Conservation (phyloP, 352 stramenopile genomes). For the Phytophthora ohioensis region DNA sequence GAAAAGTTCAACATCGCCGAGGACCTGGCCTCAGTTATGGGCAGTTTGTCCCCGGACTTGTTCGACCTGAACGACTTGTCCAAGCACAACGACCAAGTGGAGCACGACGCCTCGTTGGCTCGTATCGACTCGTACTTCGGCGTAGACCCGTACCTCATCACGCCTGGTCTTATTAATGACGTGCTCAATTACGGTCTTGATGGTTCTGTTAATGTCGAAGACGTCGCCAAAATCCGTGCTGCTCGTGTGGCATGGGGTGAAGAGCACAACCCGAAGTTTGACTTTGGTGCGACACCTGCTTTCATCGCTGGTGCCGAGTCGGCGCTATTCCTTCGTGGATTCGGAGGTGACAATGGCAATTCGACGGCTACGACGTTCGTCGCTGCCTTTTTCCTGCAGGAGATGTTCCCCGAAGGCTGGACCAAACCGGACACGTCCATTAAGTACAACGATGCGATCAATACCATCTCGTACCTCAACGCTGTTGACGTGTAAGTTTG, state of each 20-base stretch:
- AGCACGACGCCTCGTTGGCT: slow-evolving; percentile 35
- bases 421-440: slow-evolving; percentile 27
- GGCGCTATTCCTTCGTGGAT: slow-evolving; percentile 29
- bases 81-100: slow-evolving; percentile 34
- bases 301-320: slow-evolving; percentile 31
- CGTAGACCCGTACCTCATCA: slow-evolving; percentile 26
- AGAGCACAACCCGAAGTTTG: slow-evolving; percentile 32
- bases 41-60: slow-evolving; percentile 22
- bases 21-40: slow-evolving; percentile 31
- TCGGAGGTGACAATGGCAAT: slow-evolving; percentile 21
- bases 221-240: slow-evolving; percentile 30
- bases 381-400: slow-evolving; percentile 33
- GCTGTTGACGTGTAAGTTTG: slow-evolving; percentile 19
- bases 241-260: slow-evolving; percentile 17
- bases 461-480: slow-evolving; percentile 28
- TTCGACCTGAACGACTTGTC: slow-evolving; percentile 41
- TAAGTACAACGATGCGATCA: slow-evolving; percentile 27
- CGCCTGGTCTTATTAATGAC: slow-evolving; percentile 29
- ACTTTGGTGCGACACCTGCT: slow-evolving; percentile 22
- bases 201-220: slow-evolving; percentile 17
- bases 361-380: slow-evolving; percentile 27
- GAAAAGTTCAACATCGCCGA: slow-evolving; percentile 48
- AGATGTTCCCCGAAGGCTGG: slow-evolving; percentile 39
- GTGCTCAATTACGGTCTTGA: slow-evolving; percentile 31
- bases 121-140: slow-evolving; percentile 39